A percentile compares a stretch with the other conserved stretches of the same genome.
Evolutionary conservation across 768 basidiomycete genomes (phyloP).

Genomic region (Russula emetica): DNA sequence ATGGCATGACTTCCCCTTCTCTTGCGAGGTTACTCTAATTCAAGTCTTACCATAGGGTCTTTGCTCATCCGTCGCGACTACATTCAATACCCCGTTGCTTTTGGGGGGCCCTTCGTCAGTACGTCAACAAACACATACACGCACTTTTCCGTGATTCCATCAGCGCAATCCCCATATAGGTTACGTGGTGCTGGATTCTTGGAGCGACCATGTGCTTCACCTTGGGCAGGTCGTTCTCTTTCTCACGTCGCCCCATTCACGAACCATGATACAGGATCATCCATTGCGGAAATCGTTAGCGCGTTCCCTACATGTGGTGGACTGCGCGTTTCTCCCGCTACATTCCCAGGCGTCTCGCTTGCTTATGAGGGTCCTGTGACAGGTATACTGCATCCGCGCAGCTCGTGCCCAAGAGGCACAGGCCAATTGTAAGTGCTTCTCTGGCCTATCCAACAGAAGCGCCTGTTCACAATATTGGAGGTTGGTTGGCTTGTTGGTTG

Average conservation of each 20-base stretch:
- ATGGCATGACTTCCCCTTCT: slow-evolving; percentile 43
- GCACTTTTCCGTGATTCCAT: background rate
- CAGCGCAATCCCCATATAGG: slow-evolving; percentile 33
- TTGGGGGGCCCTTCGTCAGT: slow-evolving; percentile 69
- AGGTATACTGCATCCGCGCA: slow-evolving; percentile 82
- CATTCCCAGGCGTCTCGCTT: background rate
- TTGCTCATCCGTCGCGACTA: slow-evolving; percentile 72
- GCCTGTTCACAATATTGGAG: slow-evolving; percentile 31
- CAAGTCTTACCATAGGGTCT: slow-evolving; percentile 46
- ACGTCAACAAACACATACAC: slow-evolving; percentile 26
- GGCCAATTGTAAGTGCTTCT: slow-evolving; percentile 48
- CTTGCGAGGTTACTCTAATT: background rate
- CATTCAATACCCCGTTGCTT: slow-evolving; percentile 69
- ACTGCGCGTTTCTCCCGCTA: slow-evolving; percentile 41
- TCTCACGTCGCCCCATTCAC: background rate
- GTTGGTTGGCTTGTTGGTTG: slow-evolving; percentile 79
- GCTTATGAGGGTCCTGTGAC: slow-evolving; percentile 2
- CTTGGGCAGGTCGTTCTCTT: slow-evolving; percentile 38
- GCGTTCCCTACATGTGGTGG: slow-evolving; percentile 74
- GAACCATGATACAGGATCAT: slow-evolving; percentile 38
- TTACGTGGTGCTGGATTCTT: slow-evolving; percentile 72
- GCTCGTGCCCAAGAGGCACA: slow-evolving; percentile 57
- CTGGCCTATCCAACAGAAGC: background rate
- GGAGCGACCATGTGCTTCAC: slow-evolving; percentile 72
- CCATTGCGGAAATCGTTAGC: slow-evolving; percentile 74